phyloP scores from a whole-genome alignment of 2,329 filamentous ascomycete species.

The Juglanconis oblonga region DNA sequence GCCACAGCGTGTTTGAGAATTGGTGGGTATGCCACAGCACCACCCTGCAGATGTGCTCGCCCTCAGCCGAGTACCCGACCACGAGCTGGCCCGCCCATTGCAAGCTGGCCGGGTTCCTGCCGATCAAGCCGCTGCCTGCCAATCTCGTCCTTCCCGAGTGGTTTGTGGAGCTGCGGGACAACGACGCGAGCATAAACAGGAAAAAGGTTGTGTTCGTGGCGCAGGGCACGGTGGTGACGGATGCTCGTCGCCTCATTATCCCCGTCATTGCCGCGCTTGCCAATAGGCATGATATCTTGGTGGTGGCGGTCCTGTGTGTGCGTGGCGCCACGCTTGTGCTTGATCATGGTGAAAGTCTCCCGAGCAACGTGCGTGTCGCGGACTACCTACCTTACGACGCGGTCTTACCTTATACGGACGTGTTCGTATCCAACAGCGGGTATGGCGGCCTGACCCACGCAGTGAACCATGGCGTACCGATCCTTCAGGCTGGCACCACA shows the following conservation, averaged over 20 bases:
- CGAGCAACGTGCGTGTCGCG: conserved; percentile 39
- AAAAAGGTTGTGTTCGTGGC: conserved; percentile 43
- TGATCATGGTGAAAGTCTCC: conserved; percentile 23
- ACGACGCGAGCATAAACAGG: conserved; percentile 30
- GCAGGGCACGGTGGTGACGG: conserved; percentile 43
- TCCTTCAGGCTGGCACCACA: conserved; percentile 41
- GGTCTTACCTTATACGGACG: conserved; percentile 39
- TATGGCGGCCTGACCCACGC: conserved; percentile 46
- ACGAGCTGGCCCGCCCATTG: conserved; percentile 5
- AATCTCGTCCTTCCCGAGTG: conserved; percentile 37
- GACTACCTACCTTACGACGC: conserved; percentile 49
- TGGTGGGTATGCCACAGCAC: conserved; percentile 10
- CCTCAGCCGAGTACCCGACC: conserved; percentile 7
- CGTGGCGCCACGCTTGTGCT: conserved; percentile 25
- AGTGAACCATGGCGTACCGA: conserved; percentile 42
- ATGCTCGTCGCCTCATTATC: conserved; percentile 40
- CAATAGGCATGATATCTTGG: conserved; percentile 35
- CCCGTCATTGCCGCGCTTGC: conserved; percentile 43
- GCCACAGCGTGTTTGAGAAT: conserved; percentile 1
- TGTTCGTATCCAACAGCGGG: conserved; percentile 47
- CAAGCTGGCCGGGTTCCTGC: conserved; percentile 23
- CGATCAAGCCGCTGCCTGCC: conserved; percentile 28
- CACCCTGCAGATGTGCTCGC: conserved; percentile 12
- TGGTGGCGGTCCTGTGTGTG: conserved; percentile 32
- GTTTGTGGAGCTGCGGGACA: conserved; percentile 32